These are phyloP conservation scores for Venturia carpophila DNA, from an alignment of 2,329 filamentous ascomycete species.

Conservation along the genomic window DNA sequence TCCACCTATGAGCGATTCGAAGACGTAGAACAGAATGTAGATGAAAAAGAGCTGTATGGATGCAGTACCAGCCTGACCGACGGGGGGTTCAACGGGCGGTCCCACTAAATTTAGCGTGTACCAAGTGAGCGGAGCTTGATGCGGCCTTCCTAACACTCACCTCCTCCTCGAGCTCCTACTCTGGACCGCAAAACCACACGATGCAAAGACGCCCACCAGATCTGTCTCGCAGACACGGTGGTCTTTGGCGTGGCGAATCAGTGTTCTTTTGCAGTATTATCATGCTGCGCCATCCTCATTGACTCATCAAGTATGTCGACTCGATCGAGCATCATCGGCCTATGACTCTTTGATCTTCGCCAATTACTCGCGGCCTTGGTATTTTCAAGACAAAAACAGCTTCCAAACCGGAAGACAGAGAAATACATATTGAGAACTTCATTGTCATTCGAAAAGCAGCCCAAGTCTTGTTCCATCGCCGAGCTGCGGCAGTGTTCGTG, in stretches of 20 bases:
- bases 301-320: not conserved
- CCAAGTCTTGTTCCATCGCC: not conserved
- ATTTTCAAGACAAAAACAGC: not conserved
- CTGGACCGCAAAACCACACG: not conserved
- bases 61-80: not conserved
- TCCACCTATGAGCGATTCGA: not conserved
- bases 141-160: not conserved
- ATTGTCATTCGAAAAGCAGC: not conserved
- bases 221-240: not conserved
- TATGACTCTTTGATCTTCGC: not conserved
- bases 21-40: not conserved
- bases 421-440: not conserved
- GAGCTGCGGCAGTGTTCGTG: not conserved
- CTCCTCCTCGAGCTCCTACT: not conserved
- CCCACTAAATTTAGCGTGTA: slow-evolving; percentile 8
- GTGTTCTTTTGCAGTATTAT: not conserved
- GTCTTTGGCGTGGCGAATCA: not conserved
- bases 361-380: no score
- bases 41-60: not conserved
- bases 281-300: not conserved
- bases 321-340: not conserved
- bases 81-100: not conserved
- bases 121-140: not conserved
- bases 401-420: not conserved
- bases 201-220: not conserved